Evolutionary conservation across 768 basidiomycete genomes (phyloP), one percentile per base, ranked within the genome.

Genomic region (Lactarius evosmus): DNA sequence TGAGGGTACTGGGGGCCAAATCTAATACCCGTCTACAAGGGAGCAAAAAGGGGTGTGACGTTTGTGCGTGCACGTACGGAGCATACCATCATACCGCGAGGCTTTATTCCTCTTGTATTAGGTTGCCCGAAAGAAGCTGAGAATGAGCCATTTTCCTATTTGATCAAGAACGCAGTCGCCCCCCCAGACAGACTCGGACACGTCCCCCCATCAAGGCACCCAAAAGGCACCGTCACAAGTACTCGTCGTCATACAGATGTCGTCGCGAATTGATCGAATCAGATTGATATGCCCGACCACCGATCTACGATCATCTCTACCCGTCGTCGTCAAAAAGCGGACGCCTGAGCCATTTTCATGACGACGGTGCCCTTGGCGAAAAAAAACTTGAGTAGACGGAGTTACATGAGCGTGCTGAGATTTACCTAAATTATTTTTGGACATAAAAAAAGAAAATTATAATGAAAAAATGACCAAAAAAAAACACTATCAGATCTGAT

Each of bases 11-110:
- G 70, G 72, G 72, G 71, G 71, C 70, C 72, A 71, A 66, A 66
- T 74, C 71, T 74, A 70, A 76, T 75, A 74, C 74, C 73, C 72
- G 69, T 70, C 67, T 52, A 60, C 53, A 70, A 70, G 69, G 68
- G 70, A 68, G 63, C 70, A 67, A 50, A 33, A 33, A 16, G n/a
- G 32, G 54, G 22, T 22, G 56, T 33, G 55, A 49, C 41, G 46
- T 54, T 19, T 34, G 60, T 51, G 36, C 58, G 51, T 46, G 19
- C 22, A 38, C 27, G 14, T 54, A 34, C 56, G 50, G 32, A 56
- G 60, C 61, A 56, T 61, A 25, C 25, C 4, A 46, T 44, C 22
- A 46, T 46, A 6, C 7, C 44, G 46, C 12, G 46, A 49, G 46
- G 25, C 25, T 22, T 22, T 49, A 49, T 49, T 49, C 46, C 22